A percentile compares a stretch with the other conserved stretches of the same genome.
Conservation (phyloP, 2,329 filamentous ascomycete genomes). For the Sporothrix variecibatus region DNA sequence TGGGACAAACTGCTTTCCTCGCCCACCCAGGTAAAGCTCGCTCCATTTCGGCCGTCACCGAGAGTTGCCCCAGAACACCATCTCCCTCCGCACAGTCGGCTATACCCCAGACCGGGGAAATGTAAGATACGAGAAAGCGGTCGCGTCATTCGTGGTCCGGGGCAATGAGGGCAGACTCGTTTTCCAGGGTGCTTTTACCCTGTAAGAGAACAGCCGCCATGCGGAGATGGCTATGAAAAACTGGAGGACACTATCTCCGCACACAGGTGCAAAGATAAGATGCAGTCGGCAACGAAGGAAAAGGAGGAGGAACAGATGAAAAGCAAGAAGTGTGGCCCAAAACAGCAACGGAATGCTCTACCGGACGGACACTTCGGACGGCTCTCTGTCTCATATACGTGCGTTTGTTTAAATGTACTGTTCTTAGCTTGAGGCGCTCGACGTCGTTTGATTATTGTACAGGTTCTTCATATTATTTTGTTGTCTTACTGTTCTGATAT, state of each 20-base stretch:
- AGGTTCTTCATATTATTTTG: background rate
- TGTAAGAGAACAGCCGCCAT: background rate
- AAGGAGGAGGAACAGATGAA: background rate
- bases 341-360: background rate
- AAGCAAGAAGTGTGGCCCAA: too few relatives aligned
- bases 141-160: background rate
- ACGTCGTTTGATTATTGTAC: background rate
- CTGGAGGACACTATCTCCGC: background rate
- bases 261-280: background rate
- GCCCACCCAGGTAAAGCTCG: background rate
- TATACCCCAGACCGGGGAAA: background rate
- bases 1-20: background rate
- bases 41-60: background rate
- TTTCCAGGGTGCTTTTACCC: background rate
- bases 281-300: background rate
- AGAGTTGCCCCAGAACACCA: background rate
- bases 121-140: background rate
- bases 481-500: background rate
- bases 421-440: background rate
- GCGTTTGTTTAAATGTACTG: background rate
- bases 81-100: background rate
- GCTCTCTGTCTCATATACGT: background rate
- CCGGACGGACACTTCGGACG: background rate
- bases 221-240: background rate
- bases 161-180: background rate